These are phyloP conservation scores for Pholiota microspora DNA, from an alignment of 768 basidiomycete species.

Conservation along the genomic window DNA sequence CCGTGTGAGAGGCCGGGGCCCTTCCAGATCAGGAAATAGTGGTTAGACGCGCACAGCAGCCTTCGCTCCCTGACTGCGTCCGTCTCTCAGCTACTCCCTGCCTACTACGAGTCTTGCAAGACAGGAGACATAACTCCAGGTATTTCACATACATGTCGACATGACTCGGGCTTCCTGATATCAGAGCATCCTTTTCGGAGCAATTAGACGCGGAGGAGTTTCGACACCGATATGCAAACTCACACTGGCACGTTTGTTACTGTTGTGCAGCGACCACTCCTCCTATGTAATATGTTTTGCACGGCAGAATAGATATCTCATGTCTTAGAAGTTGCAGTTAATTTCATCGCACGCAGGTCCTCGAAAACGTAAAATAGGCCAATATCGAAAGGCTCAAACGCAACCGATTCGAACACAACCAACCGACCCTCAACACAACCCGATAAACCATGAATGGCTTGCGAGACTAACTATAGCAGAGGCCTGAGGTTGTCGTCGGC, in stretches of 20 bases:
- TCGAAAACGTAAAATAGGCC: background rate
- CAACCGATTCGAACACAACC: background rate
- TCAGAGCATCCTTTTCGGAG: conserved; percentile 11
- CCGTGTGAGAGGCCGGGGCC: conserved; percentile 27
- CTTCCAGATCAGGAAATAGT: conserved; percentile 25
- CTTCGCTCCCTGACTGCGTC: no score
- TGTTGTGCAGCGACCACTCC: conserved; percentile 1
- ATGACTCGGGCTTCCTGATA: conserved; percentile 2
- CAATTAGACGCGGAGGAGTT: conserved; percentile 15
- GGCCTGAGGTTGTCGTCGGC: background rate
- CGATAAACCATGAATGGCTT: background rate
- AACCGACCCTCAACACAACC: background rate
- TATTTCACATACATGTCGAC: background rate
- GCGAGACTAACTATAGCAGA: background rate
- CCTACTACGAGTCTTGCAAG: background rate
- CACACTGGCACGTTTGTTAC: conserved; percentile 8
- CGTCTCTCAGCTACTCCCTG: background rate
- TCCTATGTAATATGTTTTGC: background rate
- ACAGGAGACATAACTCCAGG: background rate
- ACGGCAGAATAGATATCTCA: background rate
- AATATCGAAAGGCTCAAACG: conserved; percentile 1
- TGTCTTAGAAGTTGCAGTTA: background rate
- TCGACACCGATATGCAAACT: conserved; percentile 15
- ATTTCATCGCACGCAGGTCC: background rate
- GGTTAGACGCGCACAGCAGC: no score